Evolutionary conservation across 2,329 filamentous ascomycete species (phyloP), one percentile per base, ranked within the genome.

Genomic region (Boeremia lycopersici): DNA sequence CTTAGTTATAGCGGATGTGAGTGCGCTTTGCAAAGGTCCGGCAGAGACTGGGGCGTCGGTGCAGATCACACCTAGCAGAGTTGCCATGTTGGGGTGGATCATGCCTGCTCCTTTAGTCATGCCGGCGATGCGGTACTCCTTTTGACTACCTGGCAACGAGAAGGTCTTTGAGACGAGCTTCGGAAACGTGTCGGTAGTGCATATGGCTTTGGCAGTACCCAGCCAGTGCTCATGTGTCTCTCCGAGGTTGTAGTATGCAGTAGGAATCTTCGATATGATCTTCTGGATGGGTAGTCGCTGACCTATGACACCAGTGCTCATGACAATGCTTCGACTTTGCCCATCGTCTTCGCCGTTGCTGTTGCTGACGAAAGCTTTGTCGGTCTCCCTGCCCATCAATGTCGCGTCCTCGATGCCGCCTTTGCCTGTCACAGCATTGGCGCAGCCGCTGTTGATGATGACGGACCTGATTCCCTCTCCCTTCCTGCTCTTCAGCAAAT

Each of bases 1-100:
- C 57, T 87, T 86, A 64, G 90, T 86, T 50, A 92, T 88, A 39
- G 93, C 89, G 63, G 86, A 81, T 54, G 82, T 86, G 39, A 98
- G 87, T 12, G 95, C 82, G 0, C 82, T 76, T 43, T 87, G 85
- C 55, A 97, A 84, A 9, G 89, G 82, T 0, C 77, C 72, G 3
- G 89, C 81, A 0, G 86, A 82, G 68, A 98, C 85, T 28, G 92
- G 89, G 0, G 89, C 93, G 67, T 99, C 95, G 12, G 95, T 99
- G 69, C 91, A 92, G 69, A 98, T 84, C 57, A 98, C 89, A 48
- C 91, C 92, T 31, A 99, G 86, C 30, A 98, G 84, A 0, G 95
- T 99, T 28, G 92, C 95, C 93, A 99, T 96, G 80, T 99, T 98
- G 42, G 95, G 95, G 72, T 97, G 93, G 74, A 99, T 96, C 95